Base-by-base conservation (phyloP, 1,284 basidiomycete species). In the Sporisorium sorghi region DNA sequence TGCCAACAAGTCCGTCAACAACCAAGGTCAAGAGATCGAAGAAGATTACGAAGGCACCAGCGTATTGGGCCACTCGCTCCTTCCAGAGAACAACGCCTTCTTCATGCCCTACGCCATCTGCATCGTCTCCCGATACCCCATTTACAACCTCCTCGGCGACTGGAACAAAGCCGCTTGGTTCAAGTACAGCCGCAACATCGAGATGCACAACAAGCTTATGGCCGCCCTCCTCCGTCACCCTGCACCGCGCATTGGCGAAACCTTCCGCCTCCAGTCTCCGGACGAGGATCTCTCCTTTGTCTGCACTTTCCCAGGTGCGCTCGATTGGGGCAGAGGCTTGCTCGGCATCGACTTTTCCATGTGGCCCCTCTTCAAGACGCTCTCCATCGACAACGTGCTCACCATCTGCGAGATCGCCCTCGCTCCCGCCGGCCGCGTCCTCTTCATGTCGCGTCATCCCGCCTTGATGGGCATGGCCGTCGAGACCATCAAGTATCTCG, bases 321-420 rank as follows among this genome's bases (percentile, higher is more conserved):
- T 86, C 33, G 86, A 87, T 63, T 87, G 86, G 78, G 84, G 85
- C 30, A 79, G 79, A 26, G 86, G 85, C 24, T 68, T 86, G 33
- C 77, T 86, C 53, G 82, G 85, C 47, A 84, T 86, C 55, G 85
- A 87, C 80, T 95, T 96, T 83, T 93, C 94, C 50, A 93, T 97
- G 90, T 98, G 94, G 94, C 95, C 95, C 0, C 84, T 98, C 57
- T 97, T 98, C 89, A 93, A 96, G 84, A 92, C 92, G 72, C 86
- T 98, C 63, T 94, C 94, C 78, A 89, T 97, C 63, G 95, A 97
- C 84, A 94, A 97, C 81, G 92, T 98, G 68, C 86, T 98, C 62
- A 94, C 92, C 26, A 92, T 94, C 63, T 93, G 93, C 83, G 95
- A 98, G 88, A 91, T 97, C 77, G 95, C 94, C 0, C 87, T 98